Percentiles rank a stretch among this genome's conserved stretches.
phyloP scores from a whole-genome alignment of 495 filamentous ascomycete genomes.

The Tuber melanosporum region DNA sequence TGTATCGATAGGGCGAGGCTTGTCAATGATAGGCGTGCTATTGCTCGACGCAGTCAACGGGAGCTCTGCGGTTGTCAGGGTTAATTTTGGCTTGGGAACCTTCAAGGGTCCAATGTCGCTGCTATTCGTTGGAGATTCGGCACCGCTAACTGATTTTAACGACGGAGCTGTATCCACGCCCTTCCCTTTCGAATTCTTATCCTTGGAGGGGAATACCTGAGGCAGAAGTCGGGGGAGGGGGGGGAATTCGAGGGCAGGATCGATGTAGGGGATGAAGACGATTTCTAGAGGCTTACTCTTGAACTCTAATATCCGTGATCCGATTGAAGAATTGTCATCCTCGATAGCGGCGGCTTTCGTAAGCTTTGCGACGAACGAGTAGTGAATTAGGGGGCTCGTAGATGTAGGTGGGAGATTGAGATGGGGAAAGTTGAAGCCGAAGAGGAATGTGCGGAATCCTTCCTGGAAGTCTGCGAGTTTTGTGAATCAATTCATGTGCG shows the following conservation, averaged over 20 bases:
- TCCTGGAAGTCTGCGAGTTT: slow-evolving; percentile 33
- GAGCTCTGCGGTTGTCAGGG: slow-evolving; percentile 40
- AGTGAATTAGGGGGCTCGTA: slow-evolving; percentile 31
- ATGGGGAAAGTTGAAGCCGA: slow-evolving; percentile 40
- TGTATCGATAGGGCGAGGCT: slow-evolving; percentile 29
- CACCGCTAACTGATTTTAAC: neutral
- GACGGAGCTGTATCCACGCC: slow-evolving; percentile 20
- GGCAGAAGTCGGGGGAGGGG: slow-evolving; percentile 10
- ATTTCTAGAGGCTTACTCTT: slow-evolving; percentile 38
- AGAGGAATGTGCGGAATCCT: slow-evolving; percentile 39
- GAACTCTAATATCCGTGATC: slow-evolving; percentile 18
- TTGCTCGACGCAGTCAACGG: slow-evolving; percentile 32
- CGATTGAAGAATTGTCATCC: slow-evolving; percentile 14
- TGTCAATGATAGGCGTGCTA: slow-evolving; percentile 39
- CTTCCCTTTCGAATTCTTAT: slow-evolving; percentile 26
- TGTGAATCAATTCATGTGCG: neutral
- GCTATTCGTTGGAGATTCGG: slow-evolving; percentile 7
- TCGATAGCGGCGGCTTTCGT: slow-evolving; percentile 7
- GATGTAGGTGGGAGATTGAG: slow-evolving; percentile 41
- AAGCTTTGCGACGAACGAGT: slow-evolving; percentile 36
- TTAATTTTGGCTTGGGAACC: slow-evolving; percentile 38
- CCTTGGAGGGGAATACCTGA: slow-evolving; percentile 6
- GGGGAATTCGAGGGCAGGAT: slow-evolving; percentile 34
- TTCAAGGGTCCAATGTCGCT: slow-evolving; percentile 8
- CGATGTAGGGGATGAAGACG: slow-evolving; percentile 40